Base-by-base conservation (phyloP, 495 filamentous ascomycete genomes). In the Neurospora sp. region DNA sequence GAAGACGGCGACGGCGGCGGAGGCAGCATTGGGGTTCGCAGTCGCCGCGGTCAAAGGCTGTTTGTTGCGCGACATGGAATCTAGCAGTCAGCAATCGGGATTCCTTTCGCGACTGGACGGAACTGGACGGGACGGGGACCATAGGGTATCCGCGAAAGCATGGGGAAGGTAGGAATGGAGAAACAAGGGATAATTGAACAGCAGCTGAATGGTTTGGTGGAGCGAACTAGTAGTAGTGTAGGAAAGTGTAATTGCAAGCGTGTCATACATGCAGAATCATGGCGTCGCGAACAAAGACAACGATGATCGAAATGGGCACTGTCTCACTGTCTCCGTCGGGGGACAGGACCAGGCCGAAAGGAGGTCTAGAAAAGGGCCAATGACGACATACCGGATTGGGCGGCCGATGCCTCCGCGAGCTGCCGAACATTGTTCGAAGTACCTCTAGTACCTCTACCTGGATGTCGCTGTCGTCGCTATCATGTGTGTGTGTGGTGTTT, bases 1-100 rank as follows among this genome's bases (percentile, higher is more conserved):
- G 83, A 95, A 96, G 73, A 94, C 94, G 83, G 91, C 89, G 75
- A 87, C 88, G 70, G 94, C 94, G 72, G 93, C 93, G 41, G 89
- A 87, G 39, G 93, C 85, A 40, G 91, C 91, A 73, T 90, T 89
- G 68, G 92, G 87, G 76, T 90, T 89, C 42, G 90, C 88, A 45
- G 88, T 87, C 42, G 86, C 81, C 45, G 85, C 81, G 73, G 87
- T 89, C 61, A 89, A 81, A 71, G 89, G 88, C 88, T 91, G 78
- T 73, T 72, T 59, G 10, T 70, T 48, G 70, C 8, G 70, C 44
- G 68, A 38, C 59, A 71, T 48, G 42, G 44, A 72, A 73, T 75
- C 68, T 72, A 72, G 70, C 70, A 7, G 72, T 72, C 40, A 70
- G 70, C 71, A 48, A 76, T 71, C 40, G 38, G n/a, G 70, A 65